These are phyloP conservation scores for Sclerotinia glacialis DNA, from an alignment of 2,329 filamentous ascomycete species.

Conservation along the genomic window DNA sequence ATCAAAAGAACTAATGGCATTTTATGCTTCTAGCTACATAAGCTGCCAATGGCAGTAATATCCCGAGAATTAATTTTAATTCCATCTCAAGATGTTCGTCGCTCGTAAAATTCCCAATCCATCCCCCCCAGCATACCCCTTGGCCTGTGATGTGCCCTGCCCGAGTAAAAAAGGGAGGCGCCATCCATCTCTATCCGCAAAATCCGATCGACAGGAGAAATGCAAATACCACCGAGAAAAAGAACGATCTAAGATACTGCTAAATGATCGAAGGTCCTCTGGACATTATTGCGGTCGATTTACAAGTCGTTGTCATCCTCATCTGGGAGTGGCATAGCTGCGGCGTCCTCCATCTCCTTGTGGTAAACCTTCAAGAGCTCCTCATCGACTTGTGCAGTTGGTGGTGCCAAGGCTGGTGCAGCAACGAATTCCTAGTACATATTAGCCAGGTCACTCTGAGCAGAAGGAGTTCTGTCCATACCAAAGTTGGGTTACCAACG, in stretches of 20 bases:
- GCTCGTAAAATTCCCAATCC: constrained; percentile 34
- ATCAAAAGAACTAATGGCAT: constrained; percentile 34
- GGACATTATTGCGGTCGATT: constrained; percentile 26
- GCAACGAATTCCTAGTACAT: constrained; percentile 83
- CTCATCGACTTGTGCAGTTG: constrained; percentile 86
- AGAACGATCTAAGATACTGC: constrained; percentile 40
- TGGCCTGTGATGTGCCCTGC: constrained; percentile 34
- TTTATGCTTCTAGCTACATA: constrained; percentile 39
- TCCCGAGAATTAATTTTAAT: constrained; percentile 31
- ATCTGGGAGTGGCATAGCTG: constrained; percentile 81
- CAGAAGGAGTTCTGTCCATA: constrained; percentile 47
- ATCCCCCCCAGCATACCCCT: constrained; percentile 30
- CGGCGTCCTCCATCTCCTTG: constrained; percentile 83
- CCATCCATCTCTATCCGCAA: constrained; percentile 37
- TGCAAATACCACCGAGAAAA: constrained; percentile 38
- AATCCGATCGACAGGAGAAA: constrained; percentile 33
- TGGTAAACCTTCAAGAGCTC: constrained; percentile 77
- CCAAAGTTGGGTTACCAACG: constrained; percentile 84
- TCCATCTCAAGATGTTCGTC: constrained; percentile 33
- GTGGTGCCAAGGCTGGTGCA: constrained; percentile 88
- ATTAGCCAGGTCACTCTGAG: constrained; percentile 26
- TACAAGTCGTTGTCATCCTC: constrained; percentile 75
- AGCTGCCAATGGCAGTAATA: constrained; percentile 32
- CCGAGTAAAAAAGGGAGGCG: constrained; percentile 32
- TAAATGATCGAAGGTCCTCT: constrained; percentile 26